Evolutionary conservation across 495 filamentous ascomycete species (phyloP), one percentile per base, ranked within the genome.

Genomic region (Lasiosphaeris hirsuta): DNA sequence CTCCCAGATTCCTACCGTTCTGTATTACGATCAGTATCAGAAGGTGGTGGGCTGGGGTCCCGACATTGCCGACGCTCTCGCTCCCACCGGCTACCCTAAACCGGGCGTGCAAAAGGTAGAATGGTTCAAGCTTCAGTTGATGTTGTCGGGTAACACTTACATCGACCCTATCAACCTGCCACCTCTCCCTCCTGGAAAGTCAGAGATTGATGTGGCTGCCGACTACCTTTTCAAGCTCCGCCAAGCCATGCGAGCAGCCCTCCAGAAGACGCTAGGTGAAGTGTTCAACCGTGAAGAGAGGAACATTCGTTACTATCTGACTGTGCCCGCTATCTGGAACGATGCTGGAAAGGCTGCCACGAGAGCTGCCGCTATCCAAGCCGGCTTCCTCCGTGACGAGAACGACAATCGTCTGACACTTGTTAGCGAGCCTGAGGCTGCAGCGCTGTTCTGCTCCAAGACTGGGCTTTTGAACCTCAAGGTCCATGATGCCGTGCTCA

Each of bases 151-250:
- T 56, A 89, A 89, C 75, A 89, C 86, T 5, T 89, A 89, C 67
- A 89, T 89, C 63, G 86, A 89, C 62, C 86, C 86, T 50, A 89
- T 89, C 72, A 89, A 89, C 78, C 78, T 89, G 54, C 86, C 86
- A 11, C 86, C 86, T 36, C 82, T 89, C 47, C 86, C 86, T 14
- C 86, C 86, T 14, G 86, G 86, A 73, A 89, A 88, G 75, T 88
- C 85, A 11, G 86, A 88, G 67, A 87, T 89, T 69, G 86, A 89
- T 69, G 86, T 89, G 36, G 86, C 86, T 13, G 86, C 86, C 57
- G 86, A 89, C 71, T 89, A 89, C 68, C 81, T 89, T 11, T 88
- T 88, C 77, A 87, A 88, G 70, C 78, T 89, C 19, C 83, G 86
- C 63, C 85, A 87, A 69, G 86, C 86, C 7, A 89, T 88, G 85